phyloP scores from a whole-genome alignment of 2,329 filamentous ascomycete species.

The Fusarium fujikuroi region DNA sequence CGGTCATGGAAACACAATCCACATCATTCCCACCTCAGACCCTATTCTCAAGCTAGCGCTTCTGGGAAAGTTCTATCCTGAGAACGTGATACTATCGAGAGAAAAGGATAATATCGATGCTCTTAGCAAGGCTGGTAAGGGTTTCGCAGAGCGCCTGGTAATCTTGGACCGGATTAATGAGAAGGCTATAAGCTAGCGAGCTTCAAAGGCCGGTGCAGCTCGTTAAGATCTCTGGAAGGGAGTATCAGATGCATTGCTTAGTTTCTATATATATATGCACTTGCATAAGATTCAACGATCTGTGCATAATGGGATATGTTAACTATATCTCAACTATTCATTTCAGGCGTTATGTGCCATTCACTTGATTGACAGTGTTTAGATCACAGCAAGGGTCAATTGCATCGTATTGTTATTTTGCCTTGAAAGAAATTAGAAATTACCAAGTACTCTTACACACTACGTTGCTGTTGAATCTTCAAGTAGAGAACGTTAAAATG shows the following conservation, averaged over 20 bases:
- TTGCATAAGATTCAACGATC: background rate
- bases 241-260: background rate
- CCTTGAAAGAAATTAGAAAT: accelerated
- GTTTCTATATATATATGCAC: background rate
- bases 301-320: background rate
- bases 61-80: background rate
- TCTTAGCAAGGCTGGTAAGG: background rate
- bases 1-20: background rate
- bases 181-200: background rate
- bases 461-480: accelerated
- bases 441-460: background rate
- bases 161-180: background rate
- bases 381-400: background rate
- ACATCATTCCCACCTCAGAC: background rate
- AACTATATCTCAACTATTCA: background rate
- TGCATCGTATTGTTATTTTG: background rate
- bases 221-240: accelerated
- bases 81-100: background rate
- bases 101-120: background rate
- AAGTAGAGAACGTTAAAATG: background rate
- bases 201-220: background rate
- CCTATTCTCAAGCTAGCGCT: background rate
- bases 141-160: background rate
- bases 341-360: background rate
- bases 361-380: accelerated